phyloP scores from a whole-genome alignment of 352 stramenopile genomes.

The Globisporangium abappressorium region DNA sequence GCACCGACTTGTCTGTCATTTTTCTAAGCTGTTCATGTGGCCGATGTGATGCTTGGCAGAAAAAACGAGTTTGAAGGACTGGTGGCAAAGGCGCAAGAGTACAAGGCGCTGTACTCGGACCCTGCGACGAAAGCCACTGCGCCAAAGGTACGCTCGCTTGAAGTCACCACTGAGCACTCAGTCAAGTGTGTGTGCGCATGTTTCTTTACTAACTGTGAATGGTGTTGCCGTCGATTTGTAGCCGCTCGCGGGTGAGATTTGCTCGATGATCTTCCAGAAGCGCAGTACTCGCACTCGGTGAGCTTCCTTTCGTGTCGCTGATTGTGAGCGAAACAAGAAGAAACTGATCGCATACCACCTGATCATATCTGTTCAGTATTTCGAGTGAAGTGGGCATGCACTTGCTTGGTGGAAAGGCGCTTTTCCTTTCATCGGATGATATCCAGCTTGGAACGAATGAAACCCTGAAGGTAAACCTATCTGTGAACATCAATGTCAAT shows the following conservation, averaged over 20 bases:
- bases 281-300: conserved; percentile 87
- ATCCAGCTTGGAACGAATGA: conserved; percentile 99
- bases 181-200: background rate
- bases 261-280: conserved; percentile 96
- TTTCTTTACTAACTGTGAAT: background rate
- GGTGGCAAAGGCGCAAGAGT: conserved; percentile 62
- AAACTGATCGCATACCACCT: background rate
- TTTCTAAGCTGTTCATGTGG: background rate
- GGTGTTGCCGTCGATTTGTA: conserved; percentile 9
- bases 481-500: too few species aligned
- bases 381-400: conserved; percentile 96
- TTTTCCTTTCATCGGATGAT: conserved; percentile 97
- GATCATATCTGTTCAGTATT: conserved; percentile 33
- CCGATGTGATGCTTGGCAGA: conserved; percentile 5
- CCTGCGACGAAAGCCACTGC: conserved; percentile 45
- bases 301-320: background rate
- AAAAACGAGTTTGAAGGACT: conserved; percentile 49
- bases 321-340: background rate
- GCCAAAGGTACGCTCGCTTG: conserved; percentile 30
- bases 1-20: background rate
- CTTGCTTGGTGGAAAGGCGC: conserved; percentile 93
- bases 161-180: too few species aligned
- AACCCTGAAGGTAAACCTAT: conserved; percentile 69
- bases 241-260: conserved; percentile 68
- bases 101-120: conserved; percentile 68